phyloP scores from a whole-genome alignment of 2,329 filamentous ascomycete genomes.

The Phaeosphaeriaceae sp. region DNA sequence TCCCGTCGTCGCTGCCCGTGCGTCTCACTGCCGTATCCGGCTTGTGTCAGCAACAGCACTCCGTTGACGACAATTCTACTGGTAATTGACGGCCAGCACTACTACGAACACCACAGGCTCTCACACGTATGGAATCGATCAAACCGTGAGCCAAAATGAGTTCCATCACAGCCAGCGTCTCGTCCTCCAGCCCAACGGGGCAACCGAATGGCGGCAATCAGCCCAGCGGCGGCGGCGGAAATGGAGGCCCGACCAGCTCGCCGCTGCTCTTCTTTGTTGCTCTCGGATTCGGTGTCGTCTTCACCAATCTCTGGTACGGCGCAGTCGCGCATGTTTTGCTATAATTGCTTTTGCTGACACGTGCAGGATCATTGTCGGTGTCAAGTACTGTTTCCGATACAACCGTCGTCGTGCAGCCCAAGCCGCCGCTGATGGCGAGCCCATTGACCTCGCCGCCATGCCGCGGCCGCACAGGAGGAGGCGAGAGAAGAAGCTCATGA shows the following conservation, averaged over 20 bases:
- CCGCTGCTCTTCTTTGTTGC: constrained; percentile 92
- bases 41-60: background rate
- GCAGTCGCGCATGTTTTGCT: background rate
- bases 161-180: constrained; percentile 1
- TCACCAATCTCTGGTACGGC: constrained; percentile 94
- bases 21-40: constrained; percentile 7
- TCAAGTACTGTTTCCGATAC: constrained; percentile 99
- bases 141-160: constrained; percentile 1
- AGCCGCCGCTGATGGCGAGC: constrained; percentile 76
- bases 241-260: constrained; percentile 72
- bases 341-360: constrained; percentile 28
- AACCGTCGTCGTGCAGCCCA: constrained; percentile 89
- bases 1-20: background rate
- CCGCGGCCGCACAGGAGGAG: constrained; percentile 83
- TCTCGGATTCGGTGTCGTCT: constrained; percentile 95
- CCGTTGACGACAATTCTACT: background rate
- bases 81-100: background rate
- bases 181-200: constrained; percentile 6
- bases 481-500: constrained; percentile 98
- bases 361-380: constrained; percentile 94
- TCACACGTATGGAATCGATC: constrained; percentile 11
- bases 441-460: constrained; percentile 86
- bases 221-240: constrained; percentile 47
- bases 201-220: constrained; percentile 7
- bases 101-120: background rate